phyloP scores from a whole-genome alignment of 2,329 filamentous ascomycete species.

The Sporothrix sp. region DNA sequence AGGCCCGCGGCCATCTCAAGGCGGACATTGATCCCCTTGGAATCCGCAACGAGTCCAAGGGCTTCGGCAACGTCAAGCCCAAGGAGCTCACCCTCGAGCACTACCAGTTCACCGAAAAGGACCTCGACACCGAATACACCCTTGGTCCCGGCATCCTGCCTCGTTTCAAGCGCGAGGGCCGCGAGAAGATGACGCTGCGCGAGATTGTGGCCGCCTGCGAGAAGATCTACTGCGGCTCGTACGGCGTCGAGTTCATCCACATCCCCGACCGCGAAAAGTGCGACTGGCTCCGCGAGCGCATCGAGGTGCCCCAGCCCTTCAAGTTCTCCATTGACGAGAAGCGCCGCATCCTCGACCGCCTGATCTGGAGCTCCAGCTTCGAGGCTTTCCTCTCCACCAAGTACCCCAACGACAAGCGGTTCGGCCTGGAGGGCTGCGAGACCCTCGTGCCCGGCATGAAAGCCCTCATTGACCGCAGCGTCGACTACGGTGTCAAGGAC shows the following conservation, averaged over 20 bases:
- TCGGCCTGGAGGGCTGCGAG: constrained; percentile 95
- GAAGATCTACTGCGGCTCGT: constrained; percentile 93
- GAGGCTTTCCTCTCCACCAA: constrained; percentile 93
- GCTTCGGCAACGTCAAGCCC: constrained; percentile 77
- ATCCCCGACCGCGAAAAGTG: constrained; percentile 96
- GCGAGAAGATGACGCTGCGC: constrained; percentile 91
- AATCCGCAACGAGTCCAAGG: constrained; percentile 75
- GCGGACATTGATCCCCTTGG: constrained; percentile 93
- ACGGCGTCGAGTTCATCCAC: constrained; percentile 97
- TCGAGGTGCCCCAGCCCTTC: constrained; percentile 90
- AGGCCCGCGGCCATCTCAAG: constrained; percentile 96
- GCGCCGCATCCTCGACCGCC: constrained; percentile 87
- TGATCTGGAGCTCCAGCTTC: constrained; percentile 98
- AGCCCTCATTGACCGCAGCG: constrained; percentile 93
- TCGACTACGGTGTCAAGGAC: constrained; percentile 97
- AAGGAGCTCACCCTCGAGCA: constrained; percentile 89
- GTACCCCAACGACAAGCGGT: constrained; percentile 99
- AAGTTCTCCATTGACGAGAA: constrained; percentile 98
- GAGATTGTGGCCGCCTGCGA: constrained; percentile 93
- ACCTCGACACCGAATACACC: constrained; percentile 83
- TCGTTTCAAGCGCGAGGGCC: constrained; percentile 77
- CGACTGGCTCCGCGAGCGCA: constrained; percentile 92
- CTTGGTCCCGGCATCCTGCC: constrained; percentile 93
- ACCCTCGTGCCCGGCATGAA: constrained; percentile 98
- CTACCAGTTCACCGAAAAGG: constrained; percentile 91